Evolutionary conservation across 1,139 yeast genomes (phyloP), one percentile per base, ranked within the genome.

Genomic region (Hansenula sp.): DNA sequence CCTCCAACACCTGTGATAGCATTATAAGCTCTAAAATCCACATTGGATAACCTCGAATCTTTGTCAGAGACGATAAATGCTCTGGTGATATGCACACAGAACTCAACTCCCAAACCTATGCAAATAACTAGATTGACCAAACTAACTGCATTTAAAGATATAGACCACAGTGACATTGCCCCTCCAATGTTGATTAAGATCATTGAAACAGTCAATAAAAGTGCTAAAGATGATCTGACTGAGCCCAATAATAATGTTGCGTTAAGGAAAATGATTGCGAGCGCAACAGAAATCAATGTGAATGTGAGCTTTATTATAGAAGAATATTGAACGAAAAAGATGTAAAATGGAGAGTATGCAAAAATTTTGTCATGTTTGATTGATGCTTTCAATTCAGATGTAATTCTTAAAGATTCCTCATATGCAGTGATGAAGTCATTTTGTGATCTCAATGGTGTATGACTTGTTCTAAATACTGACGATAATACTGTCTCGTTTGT

Each of bases 341-440:
- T 80, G 65, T 92, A 92, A 61, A 90, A 90, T 22, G 95, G 94
- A 2, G 96, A 87, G 61, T 86, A 90, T 0, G 96, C 95, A 73
- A 85, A 92, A 0, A 89, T 68, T 1, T 42, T 44, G n/a, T 80
- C 77, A 4, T 79, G 64, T 7, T 66, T 73, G 11, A 70, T 55
- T 16, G 56, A 47, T 20, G 58, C 57, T 22, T 77, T 64, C 35
- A 90, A 65, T 42, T 82, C 85, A 4, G 72, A 62, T 0, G 82
- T 75, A 2, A 92, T 73, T 47, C 95, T 68, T n/a, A 79, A 62
- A 0, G 95, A 82, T 44, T 85, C 80, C 36, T 75, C 75, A 56
- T 84, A 86, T 0, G 95, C 97, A 32, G 69, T 67, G 45, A 92
- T 92, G 55, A 85, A 90, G 58, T 90, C 97, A 14, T 68, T 60